Evolutionary conservation across 75 land plant species (phyloP).

Genomic region (Pinus taeda): DNA sequence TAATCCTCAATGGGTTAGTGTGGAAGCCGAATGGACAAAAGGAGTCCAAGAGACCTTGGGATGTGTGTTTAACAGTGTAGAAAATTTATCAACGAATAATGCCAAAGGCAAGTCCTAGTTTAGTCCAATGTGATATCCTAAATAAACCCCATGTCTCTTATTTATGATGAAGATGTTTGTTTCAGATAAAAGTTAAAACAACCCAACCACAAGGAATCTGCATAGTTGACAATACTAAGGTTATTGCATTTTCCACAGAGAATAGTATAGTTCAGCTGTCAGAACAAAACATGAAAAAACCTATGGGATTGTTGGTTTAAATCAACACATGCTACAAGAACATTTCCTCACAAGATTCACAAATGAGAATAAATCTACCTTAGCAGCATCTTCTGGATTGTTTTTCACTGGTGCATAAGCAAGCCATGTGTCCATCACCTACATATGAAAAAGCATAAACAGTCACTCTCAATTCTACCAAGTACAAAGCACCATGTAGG

Average conservation of each 20-base stretch:
- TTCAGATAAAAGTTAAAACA: too few relatives aligned
- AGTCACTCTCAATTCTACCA: background rate
- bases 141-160: too few relatives aligned
- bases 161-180: too few relatives aligned
- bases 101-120: too few relatives aligned
- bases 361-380: conserved; percentile 39
- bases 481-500: background rate
- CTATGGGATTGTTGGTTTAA: background rate
- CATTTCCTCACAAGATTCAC: background rate
- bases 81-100: too few relatives aligned
- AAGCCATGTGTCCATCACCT: conserved; percentile 97
- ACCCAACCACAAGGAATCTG: too few relatives aligned
- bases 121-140: too few relatives aligned
- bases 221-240: too few relatives aligned
- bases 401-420: conserved; percentile 98
- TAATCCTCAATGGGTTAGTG: too few relatives aligned
- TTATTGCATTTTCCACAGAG: background rate
- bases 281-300: background rate
- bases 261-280: background rate
- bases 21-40: too few relatives aligned
- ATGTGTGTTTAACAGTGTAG: too few relatives aligned
- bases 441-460: background rate
- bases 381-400: conserved; percentile 97
- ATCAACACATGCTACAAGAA: background rate
- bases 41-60: too few relatives aligned